Conservation (phyloP, 352 stramenopile genomes). For the Saprolegnia parasitica region DNA sequence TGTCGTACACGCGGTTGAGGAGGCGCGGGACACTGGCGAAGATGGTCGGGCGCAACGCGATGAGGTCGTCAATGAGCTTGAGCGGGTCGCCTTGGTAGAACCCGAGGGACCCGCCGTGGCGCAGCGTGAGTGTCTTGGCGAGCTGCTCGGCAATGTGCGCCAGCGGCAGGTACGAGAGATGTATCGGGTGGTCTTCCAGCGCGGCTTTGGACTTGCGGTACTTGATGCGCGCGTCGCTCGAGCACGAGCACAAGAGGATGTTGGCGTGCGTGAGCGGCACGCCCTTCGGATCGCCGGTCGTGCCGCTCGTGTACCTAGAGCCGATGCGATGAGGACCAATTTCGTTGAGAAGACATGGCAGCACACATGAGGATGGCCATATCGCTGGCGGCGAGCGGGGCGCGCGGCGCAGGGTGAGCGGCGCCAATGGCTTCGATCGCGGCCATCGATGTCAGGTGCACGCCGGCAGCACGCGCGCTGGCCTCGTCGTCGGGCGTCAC, state of each 20-base stretch:
- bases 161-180: conserved; percentile 95
- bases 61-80: conserved; percentile 90
- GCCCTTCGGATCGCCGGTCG: conserved; percentile 28
- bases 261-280: conserved; percentile 28
- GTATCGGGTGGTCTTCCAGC: conserved; percentile 57
- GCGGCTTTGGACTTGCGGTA: background rate
- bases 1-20: conserved; percentile 96
- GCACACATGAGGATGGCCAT: conserved; percentile 26
- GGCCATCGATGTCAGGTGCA: background rate
- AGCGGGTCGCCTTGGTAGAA: conserved; percentile 91
- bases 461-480: background rate
- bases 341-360: background rate
- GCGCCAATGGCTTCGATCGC: conserved; percentile 7
- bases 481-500: background rate
- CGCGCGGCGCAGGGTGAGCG: background rate
- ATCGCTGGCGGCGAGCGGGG: background rate
- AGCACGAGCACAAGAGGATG: conserved; percentile 13
- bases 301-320: conserved; percentile 29
- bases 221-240: conserved; percentile 29
- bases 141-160: conserved; percentile 95
- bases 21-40: conserved; percentile 92
- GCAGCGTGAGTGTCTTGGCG: conserved; percentile 53
- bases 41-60: conserved; percentile 86
- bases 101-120: conserved; percentile 75
- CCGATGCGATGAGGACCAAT: background rate